Percentiles rank a stretch among this genome's conserved stretches.
Evolutionary conservation across 768 basidiomycete genomes (phyloP).

Genomic region (Lentinula guzmanii): DNA sequence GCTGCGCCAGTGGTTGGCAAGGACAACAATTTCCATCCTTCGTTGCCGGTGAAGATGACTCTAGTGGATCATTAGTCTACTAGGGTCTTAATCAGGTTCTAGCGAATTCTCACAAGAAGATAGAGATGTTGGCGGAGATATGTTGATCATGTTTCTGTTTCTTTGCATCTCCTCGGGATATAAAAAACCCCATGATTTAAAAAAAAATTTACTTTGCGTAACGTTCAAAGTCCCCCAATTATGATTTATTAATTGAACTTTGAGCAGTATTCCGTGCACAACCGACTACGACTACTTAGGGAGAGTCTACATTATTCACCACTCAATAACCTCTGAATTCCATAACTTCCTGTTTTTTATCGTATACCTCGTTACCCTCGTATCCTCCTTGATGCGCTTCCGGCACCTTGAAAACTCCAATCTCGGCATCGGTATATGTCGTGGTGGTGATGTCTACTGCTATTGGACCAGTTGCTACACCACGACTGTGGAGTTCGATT

Average conservation of each 20-base stretch:
- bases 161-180: too few relatives aligned
- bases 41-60: background rate
- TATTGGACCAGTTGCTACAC: background rate
- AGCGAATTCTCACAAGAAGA: too few relatives aligned
- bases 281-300: too few relatives aligned
- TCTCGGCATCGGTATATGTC: background rate
- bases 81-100: too few relatives aligned
- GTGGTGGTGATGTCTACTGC: constrained; percentile 1
- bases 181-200: too few relatives aligned
- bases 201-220: too few relatives aligned
- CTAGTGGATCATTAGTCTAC: background rate
- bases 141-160: too few relatives aligned
- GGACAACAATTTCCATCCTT: background rate
- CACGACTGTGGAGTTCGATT: background rate
- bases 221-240: too few relatives aligned
- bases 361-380: background rate
- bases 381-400: background rate
- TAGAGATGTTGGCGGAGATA: too few relatives aligned
- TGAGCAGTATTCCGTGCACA: too few relatives aligned
- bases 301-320: background rate
- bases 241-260: too few relatives aligned
- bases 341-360: background rate
- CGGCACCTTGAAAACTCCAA: background rate
- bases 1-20: background rate
- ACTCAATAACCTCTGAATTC: background rate